Evolutionary conservation across 1,284 basidiomycete species (phyloP).

Genomic region (Ceratobasidium sp.): DNA sequence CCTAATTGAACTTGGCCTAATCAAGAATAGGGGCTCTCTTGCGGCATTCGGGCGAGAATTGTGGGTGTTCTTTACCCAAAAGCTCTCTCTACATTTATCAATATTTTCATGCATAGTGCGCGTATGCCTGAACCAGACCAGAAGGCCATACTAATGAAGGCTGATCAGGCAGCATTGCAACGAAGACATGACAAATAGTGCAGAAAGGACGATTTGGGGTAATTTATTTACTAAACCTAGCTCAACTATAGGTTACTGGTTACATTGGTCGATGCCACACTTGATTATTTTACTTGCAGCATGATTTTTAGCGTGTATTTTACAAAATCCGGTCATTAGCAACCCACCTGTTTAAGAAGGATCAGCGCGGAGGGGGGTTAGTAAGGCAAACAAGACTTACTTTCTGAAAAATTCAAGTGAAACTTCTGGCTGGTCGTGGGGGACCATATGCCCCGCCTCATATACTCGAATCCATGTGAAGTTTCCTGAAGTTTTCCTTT

Average conservation of each 20-base stretch:
- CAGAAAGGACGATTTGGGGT: neutral
- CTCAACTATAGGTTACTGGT: too few species aligned
- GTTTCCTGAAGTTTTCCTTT: slow-evolving; percentile 68
- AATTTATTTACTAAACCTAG: neutral
- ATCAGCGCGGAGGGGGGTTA: too few species aligned
- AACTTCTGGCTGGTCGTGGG: slow-evolving; percentile 49
- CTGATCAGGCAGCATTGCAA: slow-evolving; percentile 15
- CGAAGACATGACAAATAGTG: neutral
- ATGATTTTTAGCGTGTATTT: neutral
- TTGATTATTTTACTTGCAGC: neutral
- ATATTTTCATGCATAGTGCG: neutral
- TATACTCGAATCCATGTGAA: slow-evolving; percentile 73
- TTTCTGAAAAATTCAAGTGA: slow-evolving; percentile 29
- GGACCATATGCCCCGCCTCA: slow-evolving; percentile 68
- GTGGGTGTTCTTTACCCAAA: neutral
- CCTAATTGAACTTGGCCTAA: slow-evolving; percentile 35
- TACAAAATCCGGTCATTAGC: neutral
- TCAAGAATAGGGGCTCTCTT: slow-evolving; percentile 29
- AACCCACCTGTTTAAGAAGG: slow-evolving; percentile 1
- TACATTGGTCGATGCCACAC: neutral
- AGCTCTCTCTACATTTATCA: neutral
- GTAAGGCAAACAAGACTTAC: slow-evolving; percentile 5
- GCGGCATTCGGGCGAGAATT: slow-evolving; percentile 42
- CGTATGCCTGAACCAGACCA: slow-evolving; percentile 39
- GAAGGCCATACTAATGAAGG: slow-evolving; percentile 22